phyloP scores from a whole-genome alignment of 192 early-diverging fungal genomes.

The Jimgerdemannia lactiflua region DNA sequence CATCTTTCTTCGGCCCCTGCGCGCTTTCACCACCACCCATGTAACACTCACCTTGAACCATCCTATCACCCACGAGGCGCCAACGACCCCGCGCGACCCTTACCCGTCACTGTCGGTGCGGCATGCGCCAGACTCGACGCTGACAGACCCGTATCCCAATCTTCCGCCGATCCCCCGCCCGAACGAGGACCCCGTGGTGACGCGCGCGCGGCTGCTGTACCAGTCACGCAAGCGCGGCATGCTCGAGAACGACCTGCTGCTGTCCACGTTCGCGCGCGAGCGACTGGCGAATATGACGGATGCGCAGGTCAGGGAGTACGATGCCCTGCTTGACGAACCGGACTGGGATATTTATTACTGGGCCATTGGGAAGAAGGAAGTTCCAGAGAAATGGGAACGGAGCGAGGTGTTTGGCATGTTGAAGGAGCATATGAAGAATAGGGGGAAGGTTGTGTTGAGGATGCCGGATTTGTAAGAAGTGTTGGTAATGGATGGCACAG shows the following conservation, averaged over 20 bases:
- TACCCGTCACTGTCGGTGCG: slow-evolving; percentile 29
- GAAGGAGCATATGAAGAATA: slow-evolving; percentile 76
- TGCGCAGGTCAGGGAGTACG: slow-evolving; percentile 70
- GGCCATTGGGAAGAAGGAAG: slow-evolving; percentile 64
- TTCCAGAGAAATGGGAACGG: slow-evolving; percentile 47
- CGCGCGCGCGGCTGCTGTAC: slow-evolving; percentile 81
- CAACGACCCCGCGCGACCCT: slow-evolving; percentile 18
- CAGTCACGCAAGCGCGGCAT: slow-evolving; percentile 93
- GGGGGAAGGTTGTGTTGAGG: slow-evolving; percentile 65
- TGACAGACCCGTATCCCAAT: slow-evolving; percentile 25
- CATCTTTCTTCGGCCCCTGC: too few species aligned
- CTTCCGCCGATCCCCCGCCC: slow-evolving; percentile 57
- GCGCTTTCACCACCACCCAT: too few species aligned
- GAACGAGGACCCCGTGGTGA: slow-evolving; percentile 64
- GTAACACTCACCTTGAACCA: too few species aligned
- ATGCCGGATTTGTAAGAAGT: slow-evolving; percentile 85
- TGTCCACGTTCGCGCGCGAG: slow-evolving; percentile 83
- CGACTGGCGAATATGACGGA: slow-evolving; percentile 50
- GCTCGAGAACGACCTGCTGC: slow-evolving; percentile 87
- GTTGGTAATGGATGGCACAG: too few species aligned
- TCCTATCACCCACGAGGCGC: too few species aligned
- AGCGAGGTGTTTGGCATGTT: slow-evolving; percentile 61
- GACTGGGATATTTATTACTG: slow-evolving; percentile 99
- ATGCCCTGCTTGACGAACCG: slow-evolving; percentile 76
- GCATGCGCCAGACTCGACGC: slow-evolving; percentile 20